Evolutionary conservation across 441 rosid genomes (phyloP).

Genomic region (Theobroma grandiflorum): DNA sequence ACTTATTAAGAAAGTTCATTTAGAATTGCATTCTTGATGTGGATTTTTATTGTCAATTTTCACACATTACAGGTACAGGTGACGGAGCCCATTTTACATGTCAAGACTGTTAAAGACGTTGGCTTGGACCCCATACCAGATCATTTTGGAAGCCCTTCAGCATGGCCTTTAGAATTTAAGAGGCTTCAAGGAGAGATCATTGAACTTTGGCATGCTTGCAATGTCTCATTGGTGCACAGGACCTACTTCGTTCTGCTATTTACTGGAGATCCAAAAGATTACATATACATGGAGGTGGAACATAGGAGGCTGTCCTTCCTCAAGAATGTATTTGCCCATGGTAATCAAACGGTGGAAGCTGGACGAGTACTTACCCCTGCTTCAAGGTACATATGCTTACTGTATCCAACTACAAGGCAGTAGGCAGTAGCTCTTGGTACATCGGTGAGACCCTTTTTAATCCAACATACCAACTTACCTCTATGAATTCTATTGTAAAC

Average conservation of each 20-base stretch:
- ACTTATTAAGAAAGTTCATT: neutral
- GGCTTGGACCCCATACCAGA: constrained; percentile 81
- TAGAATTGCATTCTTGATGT: neutral
- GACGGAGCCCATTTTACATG: constrained; percentile 36
- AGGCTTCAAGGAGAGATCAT: constrained; percentile 71
- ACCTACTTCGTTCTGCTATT: constrained; percentile 85
- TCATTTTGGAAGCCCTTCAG: constrained; percentile 42
- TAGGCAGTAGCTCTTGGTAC: neutral
- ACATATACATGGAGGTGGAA: constrained; percentile 94
- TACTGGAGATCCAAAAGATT: constrained; percentile 79
- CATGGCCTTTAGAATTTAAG: constrained; percentile 68
- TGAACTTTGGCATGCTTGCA: constrained; percentile 85
- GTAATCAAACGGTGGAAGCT: constrained; percentile 54
- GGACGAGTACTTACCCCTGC: constrained; percentile 45
- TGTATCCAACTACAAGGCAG: neutral
- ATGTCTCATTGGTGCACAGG: constrained; percentile 81
- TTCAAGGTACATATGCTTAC: constrained; percentile 57
- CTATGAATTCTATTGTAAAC: constrained; percentile 21
- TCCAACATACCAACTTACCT: constrained; percentile 4
- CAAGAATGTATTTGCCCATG: constrained; percentile 57
- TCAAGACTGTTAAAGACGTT: constrained; percentile 62
- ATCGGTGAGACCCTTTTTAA: neutral
- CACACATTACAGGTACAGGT: constrained; percentile 56
- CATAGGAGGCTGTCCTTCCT: constrained; percentile 73
- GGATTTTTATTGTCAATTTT: constrained; percentile 4